Evolutionary conservation across 106 monocot genomes (phyloP), one percentile per base, ranked within the genome.

Genomic region (Posidonia australis): DNA sequence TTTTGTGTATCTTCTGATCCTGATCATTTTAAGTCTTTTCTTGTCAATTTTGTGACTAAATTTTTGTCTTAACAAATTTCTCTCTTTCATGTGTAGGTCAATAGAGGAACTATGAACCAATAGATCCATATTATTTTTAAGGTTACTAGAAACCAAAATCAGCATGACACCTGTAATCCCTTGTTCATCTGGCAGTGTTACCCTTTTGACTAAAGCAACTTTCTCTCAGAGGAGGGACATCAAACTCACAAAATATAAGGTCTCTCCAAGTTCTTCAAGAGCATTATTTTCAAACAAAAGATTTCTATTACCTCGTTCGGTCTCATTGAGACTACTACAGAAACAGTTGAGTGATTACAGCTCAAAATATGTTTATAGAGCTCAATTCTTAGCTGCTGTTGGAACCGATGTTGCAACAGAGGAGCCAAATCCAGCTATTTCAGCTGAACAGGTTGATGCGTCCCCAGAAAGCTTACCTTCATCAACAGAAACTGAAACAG

Each of bases 101-200:
- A 43, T 6, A 43, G 19, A 22, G 22, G 41, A 26, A 62, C 17
- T 7, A 42, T 62, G 61, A 17, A 42, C 19, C 61, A 62, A 13
- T 62, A 43, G 22, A 19, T 43, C 21, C 19, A 20, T 23, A 42
- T 62, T 58, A 30, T 29, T 58, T 16, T 58, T 31, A 22, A 29
- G 14, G 16, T 13, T 58, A 31, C 29, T 58, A 29, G 24, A 16
- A 31, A 62, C 62, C 6, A 21, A 21, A 44, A 17, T 17, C 72
- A 79, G 52, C 52, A 96, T 96, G 90, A 74, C 78, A 23, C 82
- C 87, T 18, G 65, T 84, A 45, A 72, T 87, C 56, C 80, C 84
- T 68, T 90, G 83, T 67, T 84, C 87, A 31, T 69, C 72, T 20
- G 84, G 87, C 67, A 80, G 73, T 71, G 72, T 87, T 66, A 76